phyloP scores from a whole-genome alignment of 148 eudicot species.

The Arctostaphylos glauca region DNA sequence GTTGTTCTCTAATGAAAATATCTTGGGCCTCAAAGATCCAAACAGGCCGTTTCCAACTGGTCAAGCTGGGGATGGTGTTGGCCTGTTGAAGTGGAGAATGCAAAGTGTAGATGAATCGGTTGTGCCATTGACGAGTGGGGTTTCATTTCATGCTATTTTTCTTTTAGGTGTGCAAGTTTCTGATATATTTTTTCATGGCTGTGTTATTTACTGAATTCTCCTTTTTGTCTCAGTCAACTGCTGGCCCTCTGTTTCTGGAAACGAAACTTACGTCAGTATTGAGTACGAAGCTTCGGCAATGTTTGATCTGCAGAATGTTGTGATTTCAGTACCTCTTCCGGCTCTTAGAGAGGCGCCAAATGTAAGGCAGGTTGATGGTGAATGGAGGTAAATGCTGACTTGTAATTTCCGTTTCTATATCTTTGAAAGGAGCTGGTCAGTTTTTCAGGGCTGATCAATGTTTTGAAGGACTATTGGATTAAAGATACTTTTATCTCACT shows the following conservation, averaged over 20 bases:
- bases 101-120: constrained; percentile 80
- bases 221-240: constrained; percentile 74
- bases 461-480: not conserved
- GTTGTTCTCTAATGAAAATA: constrained; percentile 65
- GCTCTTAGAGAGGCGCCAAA: constrained; percentile 93
- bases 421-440: not conserved
- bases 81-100: constrained; percentile 94
- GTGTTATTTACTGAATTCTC: not conserved
- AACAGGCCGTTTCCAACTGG: constrained; percentile 84
- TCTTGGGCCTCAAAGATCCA: constrained; percentile 94
- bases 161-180: not conserved
- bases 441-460: not conserved
- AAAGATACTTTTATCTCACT: not conserved
- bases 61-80: constrained; percentile 89
- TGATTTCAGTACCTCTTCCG: constrained; percentile 93
- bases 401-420: not conserved
- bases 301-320: constrained; percentile 94
- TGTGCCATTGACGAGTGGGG: constrained; percentile 92
- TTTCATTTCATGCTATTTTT: constrained; percentile 6
- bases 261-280: constrained; percentile 85
- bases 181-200: not conserved
- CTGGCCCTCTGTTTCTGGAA: constrained; percentile 98
- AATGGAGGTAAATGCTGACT: constrained; percentile 66
- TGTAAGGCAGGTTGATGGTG: constrained; percentile 91
- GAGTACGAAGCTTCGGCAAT: constrained; percentile 86